Base-by-base conservation (phyloP, 768 basidiomycete genomes). In the Xerocomus brunneocitrinus region DNA sequence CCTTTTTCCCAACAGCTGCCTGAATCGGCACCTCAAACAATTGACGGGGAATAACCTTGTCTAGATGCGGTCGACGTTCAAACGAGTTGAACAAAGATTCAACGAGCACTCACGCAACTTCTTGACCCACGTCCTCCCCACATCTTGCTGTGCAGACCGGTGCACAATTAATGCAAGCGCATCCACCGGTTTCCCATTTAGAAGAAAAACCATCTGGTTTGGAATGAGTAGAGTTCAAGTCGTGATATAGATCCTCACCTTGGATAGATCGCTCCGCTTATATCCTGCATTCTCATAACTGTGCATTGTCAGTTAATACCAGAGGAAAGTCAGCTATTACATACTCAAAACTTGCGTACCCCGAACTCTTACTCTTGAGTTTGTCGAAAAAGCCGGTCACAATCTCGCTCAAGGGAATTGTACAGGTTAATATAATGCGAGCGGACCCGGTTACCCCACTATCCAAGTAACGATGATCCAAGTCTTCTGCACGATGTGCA, bases 241-340 rank as follows among this genome's bases (percentile, higher is more conserved):
- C 13, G 49, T 32, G 4, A 31, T 30, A n/a, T 16, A 48, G 24
- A 43, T 34, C 53, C 65, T 42, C 58, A 93, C 92, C 81, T 95
- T 95, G 51, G 82, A 83, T 30, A 95, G 74, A 63, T 93, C 81
- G 60, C 90, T 91, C 52, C 74, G 71, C 64, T 81, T 78, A 69
- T 98, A 98, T 1, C 92, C 95, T 5, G 85, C 91, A 67, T 95
- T 90, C 70, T 98, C 95, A 63, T 99, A 99, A 63, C 95, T 95
- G 56, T 58, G 60, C 31, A 56, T 41, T 14, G 12, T 54, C n/a
- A 57, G 46, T 44, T 30, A 9, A 43, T n/a, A 39, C 28, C 7
- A 2, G n/a, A 43, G 30, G 42, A 49, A 35, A 47, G 19, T 24
- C 4, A 34, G 39, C 53, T 4, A 10, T 24, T 27, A 77, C 86